Evolutionary conservation across 257 asterid species (phyloP), one percentile per base, ranked within the genome.

Genomic region (Coffea canephora): DNA sequence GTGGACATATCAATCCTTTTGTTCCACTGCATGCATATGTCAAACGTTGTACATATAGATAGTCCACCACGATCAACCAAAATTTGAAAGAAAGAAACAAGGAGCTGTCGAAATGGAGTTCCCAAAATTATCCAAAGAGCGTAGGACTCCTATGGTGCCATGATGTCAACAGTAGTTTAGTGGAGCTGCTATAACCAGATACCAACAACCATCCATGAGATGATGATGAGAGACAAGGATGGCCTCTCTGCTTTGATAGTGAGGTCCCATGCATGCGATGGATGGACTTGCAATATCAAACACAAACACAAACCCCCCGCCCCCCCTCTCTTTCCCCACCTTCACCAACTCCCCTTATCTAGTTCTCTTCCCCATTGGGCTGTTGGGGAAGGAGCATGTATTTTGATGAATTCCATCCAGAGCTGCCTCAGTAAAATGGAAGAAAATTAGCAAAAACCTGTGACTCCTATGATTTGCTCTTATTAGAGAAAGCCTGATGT

Each of bases 401-500:
- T 39, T 39, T 39, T 39, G 43, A 39, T 39, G 43, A 39, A 39
- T 39, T 39, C 43, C 43, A 39, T 2, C 43, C 43, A 39, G 43
- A 39, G 43, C 43, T 39, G 43, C 43, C 43, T 39, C 4, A 4
- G 43, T 39, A 39, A 39, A 39, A 19, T 49, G 8, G 16, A 69
- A 39, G 52, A 45, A 41, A 69, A 69, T 39, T 69, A 15, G 64
- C 16, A 71, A 71, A n/a, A 45, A 57, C 23, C 3, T 71, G 59
- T 45, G 15, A 41, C 49, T 8, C 57, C 86, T 80, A 87, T 69
- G 45, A 66, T 76, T 79, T 83, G 62, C 69, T 69, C 43, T 19
- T 4, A 19, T 92, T 81, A 2, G 89, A 86, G 41, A 52, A 59
- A 15, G 75, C 18, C 75, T 78, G 79, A n/a, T 81, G 85, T 10